phyloP scores from a whole-genome alignment of 73 alveolate genomes.

The Paraurostyla sp. region DNA sequence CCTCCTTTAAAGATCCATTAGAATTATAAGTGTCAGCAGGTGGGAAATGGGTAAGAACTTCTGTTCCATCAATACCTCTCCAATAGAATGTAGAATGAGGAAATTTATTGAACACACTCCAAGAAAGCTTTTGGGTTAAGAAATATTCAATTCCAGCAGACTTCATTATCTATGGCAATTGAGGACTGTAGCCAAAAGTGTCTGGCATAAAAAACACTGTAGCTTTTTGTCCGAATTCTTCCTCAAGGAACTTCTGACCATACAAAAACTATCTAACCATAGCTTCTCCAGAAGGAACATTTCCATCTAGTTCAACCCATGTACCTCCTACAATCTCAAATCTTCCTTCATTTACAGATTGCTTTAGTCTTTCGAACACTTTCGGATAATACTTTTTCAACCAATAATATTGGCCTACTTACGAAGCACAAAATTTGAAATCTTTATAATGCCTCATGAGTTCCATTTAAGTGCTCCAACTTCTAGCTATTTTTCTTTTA shows the following conservation, averaged over 20 bases:
- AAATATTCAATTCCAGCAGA: conserved; percentile 59
- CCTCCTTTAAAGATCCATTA: conserved; percentile 51
- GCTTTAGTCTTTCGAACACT: conserved; percentile 65
- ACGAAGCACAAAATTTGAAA: conserved; percentile 62
- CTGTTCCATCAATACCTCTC: conserved; percentile 80
- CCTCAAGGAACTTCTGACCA: conserved; percentile 65
- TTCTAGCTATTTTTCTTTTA: conserved; percentile 68
- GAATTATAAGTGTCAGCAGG: conserved; percentile 77
- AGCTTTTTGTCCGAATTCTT: conserved; percentile 54
- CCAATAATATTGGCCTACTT: conserved; percentile 62
- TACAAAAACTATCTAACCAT: conserved; percentile 71
- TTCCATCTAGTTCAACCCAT: conserved; percentile 81
- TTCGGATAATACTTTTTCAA: conserved; percentile 67
- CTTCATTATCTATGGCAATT: conserved; percentile 68
- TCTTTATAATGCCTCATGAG: conserved; percentile 61
- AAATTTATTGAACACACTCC: conserved; percentile 72
- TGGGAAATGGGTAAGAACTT: conserved; percentile 76
- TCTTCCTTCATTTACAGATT: conserved; percentile 44
- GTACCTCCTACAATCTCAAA: conserved; percentile 77
- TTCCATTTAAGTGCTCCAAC: conserved; percentile 72
- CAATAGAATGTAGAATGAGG: conserved; percentile 69
- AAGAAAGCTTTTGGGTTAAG: conserved; percentile 70
- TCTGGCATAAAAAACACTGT: conserved; percentile 76
- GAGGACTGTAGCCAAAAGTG: conserved; percentile 76
- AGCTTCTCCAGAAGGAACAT: conserved; percentile 75